These are phyloP conservation scores for Paracoccidioides brasiliensis DNA, from an alignment of 2,329 filamentous ascomycete species.

Conservation along the genomic window DNA sequence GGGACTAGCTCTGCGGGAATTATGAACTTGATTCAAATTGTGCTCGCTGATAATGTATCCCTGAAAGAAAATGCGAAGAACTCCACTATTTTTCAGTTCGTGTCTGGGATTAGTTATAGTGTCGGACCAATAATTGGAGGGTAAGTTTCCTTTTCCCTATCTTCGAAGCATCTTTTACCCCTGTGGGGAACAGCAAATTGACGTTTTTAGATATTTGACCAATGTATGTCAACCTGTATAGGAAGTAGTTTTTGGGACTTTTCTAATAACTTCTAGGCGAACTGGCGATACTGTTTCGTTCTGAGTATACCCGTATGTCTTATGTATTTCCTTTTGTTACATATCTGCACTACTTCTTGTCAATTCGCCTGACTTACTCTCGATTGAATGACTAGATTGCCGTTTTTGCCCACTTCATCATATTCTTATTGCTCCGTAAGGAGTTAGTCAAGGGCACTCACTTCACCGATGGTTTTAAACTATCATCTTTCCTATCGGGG, in stretches of 20 bases:
- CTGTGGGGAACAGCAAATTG: neutral
- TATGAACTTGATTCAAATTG: conserved; percentile 46
- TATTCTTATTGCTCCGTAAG: conserved; percentile 45
- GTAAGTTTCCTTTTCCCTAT: conserved; percentile 11
- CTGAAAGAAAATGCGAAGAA: conserved; percentile 50
- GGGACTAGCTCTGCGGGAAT: conserved; percentile 50
- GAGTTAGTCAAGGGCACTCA: conserved; percentile 43
- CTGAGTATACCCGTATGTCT: conserved; percentile 46
- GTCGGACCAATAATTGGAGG: conserved; percentile 51
- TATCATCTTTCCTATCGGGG: conserved; percentile 31
- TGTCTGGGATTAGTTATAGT: conserved; percentile 47
- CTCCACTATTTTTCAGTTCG: conserved; percentile 48
- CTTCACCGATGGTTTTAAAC: conserved; percentile 23
- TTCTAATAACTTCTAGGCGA: conserved; percentile 36
- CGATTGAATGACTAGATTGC: conserved; percentile 25
- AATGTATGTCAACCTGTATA: conserved; percentile 13
- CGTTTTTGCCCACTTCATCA: conserved; percentile 38
- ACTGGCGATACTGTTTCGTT: conserved; percentile 56
- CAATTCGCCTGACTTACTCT: neutral
- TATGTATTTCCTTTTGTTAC: conserved; percentile 5
- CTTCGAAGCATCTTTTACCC: conserved; percentile 1
- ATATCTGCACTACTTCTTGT: neutral
- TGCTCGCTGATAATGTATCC: conserved; percentile 53
- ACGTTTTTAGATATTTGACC: conserved; percentile 18
- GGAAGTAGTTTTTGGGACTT: conserved; percentile 16